Conservation (phyloP, 192 early-diverging fungal species). For the Martensiomyces pterosporus region DNA sequence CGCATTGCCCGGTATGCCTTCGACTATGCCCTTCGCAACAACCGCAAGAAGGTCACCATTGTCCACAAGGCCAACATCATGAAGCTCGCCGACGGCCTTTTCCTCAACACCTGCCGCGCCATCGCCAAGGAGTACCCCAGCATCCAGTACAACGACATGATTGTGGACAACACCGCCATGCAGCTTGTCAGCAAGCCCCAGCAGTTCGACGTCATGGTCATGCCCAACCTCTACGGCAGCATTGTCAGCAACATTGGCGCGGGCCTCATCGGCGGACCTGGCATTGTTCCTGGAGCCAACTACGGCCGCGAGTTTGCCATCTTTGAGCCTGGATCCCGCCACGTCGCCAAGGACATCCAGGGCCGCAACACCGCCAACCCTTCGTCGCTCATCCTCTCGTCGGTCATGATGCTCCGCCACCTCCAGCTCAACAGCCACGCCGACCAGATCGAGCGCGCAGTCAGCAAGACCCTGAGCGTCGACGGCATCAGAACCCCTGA, state of each 20-base stretch:
- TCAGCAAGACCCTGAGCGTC: slow-evolving; percentile 81
- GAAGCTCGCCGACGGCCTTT: slow-evolving; percentile 98
- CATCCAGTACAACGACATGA: slow-evolving; percentile 98
- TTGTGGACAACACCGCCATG: slow-evolving; percentile 99
- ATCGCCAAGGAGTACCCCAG: slow-evolving; percentile 89
- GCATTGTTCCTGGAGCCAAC: slow-evolving; percentile 96
- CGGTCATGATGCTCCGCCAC: slow-evolving; percentile 95
- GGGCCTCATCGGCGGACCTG: slow-evolving; percentile 92
- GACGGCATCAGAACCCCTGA: slow-evolving; percentile 80
- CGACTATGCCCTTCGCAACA: slow-evolving; percentile 97
- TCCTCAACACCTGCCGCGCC: slow-evolving; percentile 95
- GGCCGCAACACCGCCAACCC: slow-evolving; percentile 96
- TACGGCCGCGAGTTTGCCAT: slow-evolving; percentile 96
- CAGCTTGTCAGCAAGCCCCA: slow-evolving; percentile 96
- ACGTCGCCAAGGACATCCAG: slow-evolving; percentile 95
- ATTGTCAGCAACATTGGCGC: slow-evolving; percentile 98
- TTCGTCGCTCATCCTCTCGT: slow-evolving; percentile 85
- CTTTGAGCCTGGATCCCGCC: slow-evolving; percentile 98
- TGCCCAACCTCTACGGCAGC: slow-evolving; percentile 99
- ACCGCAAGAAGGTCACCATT: slow-evolving; percentile 95
- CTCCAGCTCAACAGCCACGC: slow-evolving; percentile 86
- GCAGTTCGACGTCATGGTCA: slow-evolving; percentile 99
- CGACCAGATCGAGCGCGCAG: slow-evolving; percentile 83
- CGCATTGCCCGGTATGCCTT: slow-evolving; percentile 98
- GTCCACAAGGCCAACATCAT: slow-evolving; percentile 99